phyloP scores from a whole-genome alignment of 2,329 filamentous ascomycete genomes.

The Beauveria australis region DNA sequence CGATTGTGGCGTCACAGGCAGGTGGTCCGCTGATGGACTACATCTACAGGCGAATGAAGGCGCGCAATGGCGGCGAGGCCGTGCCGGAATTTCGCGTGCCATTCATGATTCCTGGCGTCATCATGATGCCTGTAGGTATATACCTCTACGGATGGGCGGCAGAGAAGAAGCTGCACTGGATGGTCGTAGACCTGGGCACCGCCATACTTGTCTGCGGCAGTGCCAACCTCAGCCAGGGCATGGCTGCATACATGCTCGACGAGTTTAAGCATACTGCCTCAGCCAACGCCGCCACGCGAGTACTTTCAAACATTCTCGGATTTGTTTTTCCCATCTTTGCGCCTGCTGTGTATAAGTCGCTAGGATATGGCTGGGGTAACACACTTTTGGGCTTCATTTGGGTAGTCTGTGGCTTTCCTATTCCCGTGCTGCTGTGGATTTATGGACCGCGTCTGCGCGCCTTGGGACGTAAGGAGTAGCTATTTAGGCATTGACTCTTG shows the following conservation, averaged over 20 bases:
- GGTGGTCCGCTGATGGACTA: constrained; percentile 30
- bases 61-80: neutral
- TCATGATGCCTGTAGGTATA: constrained; percentile 30
- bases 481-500: too few species aligned
- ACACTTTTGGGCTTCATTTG: neutral
- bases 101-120: constrained; percentile 42
- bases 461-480: neutral
- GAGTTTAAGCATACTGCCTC: constrained; percentile 14
- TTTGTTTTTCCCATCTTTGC: constrained; percentile 17
- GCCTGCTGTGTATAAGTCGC: constrained; percentile 13
- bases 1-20: constrained; percentile 26
- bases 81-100: constrained; percentile 40
- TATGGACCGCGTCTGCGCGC: neutral
- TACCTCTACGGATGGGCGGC: constrained; percentile 37
- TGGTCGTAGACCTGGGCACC: constrained; percentile 50
- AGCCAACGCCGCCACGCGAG: constrained; percentile 14
- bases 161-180: constrained; percentile 42
- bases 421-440: neutral
- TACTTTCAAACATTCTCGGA: constrained; percentile 14
- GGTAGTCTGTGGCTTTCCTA: neutral
- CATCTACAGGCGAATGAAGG: constrained; percentile 23
- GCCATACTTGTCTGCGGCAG: constrained; percentile 43
- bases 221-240: constrained; percentile 43
- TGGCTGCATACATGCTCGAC: constrained; percentile 37
- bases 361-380: constrained; percentile 15